Evolutionary conservation across 257 asterid species (phyloP).

Genomic region (Salvia splendens): DNA sequence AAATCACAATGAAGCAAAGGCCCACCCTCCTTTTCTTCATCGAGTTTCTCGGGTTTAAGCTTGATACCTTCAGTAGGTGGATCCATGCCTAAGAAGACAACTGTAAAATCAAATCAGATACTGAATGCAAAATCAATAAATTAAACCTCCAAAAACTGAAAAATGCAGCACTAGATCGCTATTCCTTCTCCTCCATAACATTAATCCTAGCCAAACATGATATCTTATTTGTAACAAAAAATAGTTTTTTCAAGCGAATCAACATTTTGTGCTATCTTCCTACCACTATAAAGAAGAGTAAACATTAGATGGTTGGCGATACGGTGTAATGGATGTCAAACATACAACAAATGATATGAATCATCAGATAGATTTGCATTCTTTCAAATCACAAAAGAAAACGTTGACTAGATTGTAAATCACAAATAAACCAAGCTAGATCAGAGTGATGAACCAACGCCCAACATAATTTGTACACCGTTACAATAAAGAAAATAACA

Average conservation of each 20-base stretch:
- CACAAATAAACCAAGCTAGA: not conserved
- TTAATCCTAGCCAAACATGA: not conserved
- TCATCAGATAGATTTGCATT: not conserved
- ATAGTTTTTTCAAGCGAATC: not conserved
- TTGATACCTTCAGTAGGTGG: conserved; percentile 31
- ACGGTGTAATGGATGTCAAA: not conserved
- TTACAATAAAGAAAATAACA: not conserved
- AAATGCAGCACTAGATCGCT: not conserved
- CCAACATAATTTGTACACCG: not conserved
- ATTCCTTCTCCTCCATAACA: conserved; percentile 8
- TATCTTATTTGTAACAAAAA: too few species aligned
- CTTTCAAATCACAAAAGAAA: not conserved
- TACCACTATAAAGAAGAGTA: conserved; percentile 4
- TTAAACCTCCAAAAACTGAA: not conserved
- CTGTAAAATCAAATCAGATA: conserved; percentile 2
- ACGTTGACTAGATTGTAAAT: conserved; percentile 12
- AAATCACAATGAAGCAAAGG: conserved; percentile 35
- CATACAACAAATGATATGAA: not conserved
- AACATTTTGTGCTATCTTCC: conserved; percentile 2
- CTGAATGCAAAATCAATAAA: conserved; percentile 5
- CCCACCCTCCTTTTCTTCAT: conserved; percentile 35
- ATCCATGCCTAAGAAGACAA: conserved; percentile 27
- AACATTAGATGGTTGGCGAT: conserved; percentile 1
- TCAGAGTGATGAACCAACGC: not conserved
- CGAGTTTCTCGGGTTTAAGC: conserved; percentile 34